phyloP scores from a whole-genome alignment of 192 early-diverging fungal species.

The Phycomyces nitens region DNA sequence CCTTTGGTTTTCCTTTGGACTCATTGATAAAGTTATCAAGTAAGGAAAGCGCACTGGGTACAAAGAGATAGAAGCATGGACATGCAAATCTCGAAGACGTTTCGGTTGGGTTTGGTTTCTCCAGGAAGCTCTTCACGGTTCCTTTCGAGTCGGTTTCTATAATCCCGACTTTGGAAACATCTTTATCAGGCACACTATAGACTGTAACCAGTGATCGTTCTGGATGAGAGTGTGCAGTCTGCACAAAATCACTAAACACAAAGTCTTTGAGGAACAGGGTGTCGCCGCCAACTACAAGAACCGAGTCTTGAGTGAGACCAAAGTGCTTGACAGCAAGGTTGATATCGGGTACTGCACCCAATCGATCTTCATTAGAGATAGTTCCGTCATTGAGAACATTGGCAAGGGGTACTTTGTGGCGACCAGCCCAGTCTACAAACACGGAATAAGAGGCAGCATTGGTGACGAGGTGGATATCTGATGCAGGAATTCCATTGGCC shows the following conservation, averaged over 20 bases:
- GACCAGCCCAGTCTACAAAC: constrained; percentile 45
- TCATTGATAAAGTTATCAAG: constrained; percentile 43
- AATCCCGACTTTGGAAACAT: constrained; percentile 54
- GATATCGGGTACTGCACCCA: constrained; percentile 58
- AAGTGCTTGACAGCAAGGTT: constrained; percentile 39
- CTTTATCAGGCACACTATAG: constrained; percentile 42
- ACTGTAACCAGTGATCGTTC: constrained; percentile 41
- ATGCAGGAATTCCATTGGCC: constrained; percentile 7
- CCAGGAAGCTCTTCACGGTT: constrained; percentile 43
- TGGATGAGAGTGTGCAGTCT: neutral
- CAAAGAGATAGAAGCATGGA: constrained; percentile 61
- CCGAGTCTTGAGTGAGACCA: constrained; percentile 13
- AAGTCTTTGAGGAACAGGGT: constrained; percentile 57
- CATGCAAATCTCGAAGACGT: constrained; percentile 49
- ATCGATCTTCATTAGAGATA: constrained; percentile 43
- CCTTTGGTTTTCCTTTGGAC: constrained; percentile 28
- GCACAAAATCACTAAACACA: constrained; percentile 37
- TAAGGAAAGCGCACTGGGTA: constrained; percentile 17
- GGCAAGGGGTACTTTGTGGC: constrained; percentile 27
- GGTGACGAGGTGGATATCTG: constrained; percentile 42
- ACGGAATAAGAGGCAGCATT: constrained; percentile 38
- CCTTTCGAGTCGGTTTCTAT: constrained; percentile 36
- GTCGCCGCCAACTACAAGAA: constrained; percentile 59
- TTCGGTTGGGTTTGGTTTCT: constrained; percentile 48
- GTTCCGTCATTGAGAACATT: constrained; percentile 51